Base-by-base conservation (phyloP, 2,329 filamentous ascomycete species). In the Cercospora nicotianae region DNA sequence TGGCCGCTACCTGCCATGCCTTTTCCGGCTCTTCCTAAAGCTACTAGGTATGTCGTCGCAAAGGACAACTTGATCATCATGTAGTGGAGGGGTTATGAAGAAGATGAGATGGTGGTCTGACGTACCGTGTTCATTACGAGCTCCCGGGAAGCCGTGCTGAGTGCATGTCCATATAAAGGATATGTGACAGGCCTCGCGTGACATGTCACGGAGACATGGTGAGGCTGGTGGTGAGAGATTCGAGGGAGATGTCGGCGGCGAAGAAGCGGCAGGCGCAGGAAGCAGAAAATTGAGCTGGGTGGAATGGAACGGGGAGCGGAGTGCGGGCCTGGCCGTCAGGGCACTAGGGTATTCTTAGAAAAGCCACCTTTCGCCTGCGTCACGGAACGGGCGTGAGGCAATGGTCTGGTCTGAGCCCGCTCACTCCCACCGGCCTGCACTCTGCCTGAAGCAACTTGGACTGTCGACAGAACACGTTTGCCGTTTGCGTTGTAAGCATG, bases 11-110 rank as follows among this genome's bases (percentile, higher is more conserved):
- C 78, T 79, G 80, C 79, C 79, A 79, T 83, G 79, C 80, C 81
- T 84, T 82, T 82, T 84, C 80, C 82, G 82, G 82, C 82, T 84
- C 82, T 84, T 84, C 82, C 82, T 84, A 82, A 78, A 75, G 74
- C 67, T 74, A 72, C 74, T 76, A 74, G 75, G 77, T 76, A 74
- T 75, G 66, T 36, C 61, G 63, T 60, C 61, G 53, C 62, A 42
- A 63, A 51, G 28, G 71, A 72, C 70, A 66, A 73, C 74, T 70
- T 79, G 62, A 64, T 64, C 77, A 79, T 79, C 77, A 75, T 79
- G 75, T 72, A 71, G 53, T 62, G 10, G 60, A 64, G 59, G 8
- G 63, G 6, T 45, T 55, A n/a, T n/a, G 36, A 58, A 60, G 65
- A 26, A 60, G 65, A 26, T 63, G 18, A 59, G 55, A 18, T 59